Evolutionary conservation across 495 filamentous ascomycete genomes (phyloP).

Genomic region (Mycothermus thermophilus): DNA sequence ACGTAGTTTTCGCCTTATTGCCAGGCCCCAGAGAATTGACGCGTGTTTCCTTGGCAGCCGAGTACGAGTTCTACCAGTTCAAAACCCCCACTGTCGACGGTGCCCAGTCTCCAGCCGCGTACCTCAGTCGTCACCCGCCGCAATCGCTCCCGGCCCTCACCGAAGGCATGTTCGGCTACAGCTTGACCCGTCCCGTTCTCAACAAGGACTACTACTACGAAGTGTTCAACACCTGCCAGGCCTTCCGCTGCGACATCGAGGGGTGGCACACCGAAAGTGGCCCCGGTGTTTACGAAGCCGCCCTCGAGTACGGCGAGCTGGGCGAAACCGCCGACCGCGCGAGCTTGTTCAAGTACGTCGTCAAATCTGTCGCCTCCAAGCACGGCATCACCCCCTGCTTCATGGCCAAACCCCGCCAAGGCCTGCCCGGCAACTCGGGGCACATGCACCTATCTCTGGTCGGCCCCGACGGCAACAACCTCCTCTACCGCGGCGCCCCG

Average conservation of each 20-base stretch:
- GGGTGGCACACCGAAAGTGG: constrained; percentile 97
- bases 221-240: constrained; percentile 68
- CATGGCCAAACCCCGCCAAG: constrained; percentile 94
- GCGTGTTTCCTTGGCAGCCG: constrained; percentile 43
- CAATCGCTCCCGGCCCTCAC: constrained; percentile 62
- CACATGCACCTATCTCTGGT: constrained; percentile 88
- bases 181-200: constrained; percentile 77
- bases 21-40: no score
- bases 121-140: constrained; percentile 58
- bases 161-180: constrained; percentile 98
- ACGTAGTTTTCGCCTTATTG: no score
- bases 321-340: constrained; percentile 82
- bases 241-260: constrained; percentile 75
- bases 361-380: constrained; percentile 71
- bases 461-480: constrained; percentile 55
- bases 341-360: constrained; percentile 84
- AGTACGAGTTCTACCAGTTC: constrained; percentile 97
- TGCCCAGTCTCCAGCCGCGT: constrained; percentile 59
- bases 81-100: constrained; percentile 47
- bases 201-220: constrained; percentile 93
- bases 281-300: constrained; percentile 91
- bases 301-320: constrained; percentile 74
- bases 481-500: constrained; percentile 56
- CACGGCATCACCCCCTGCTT: constrained; percentile 92
- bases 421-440: constrained; percentile 81